Conservation (phyloP, 495 filamentous ascomycete species). For the Neurospora sublineolata region DNA sequence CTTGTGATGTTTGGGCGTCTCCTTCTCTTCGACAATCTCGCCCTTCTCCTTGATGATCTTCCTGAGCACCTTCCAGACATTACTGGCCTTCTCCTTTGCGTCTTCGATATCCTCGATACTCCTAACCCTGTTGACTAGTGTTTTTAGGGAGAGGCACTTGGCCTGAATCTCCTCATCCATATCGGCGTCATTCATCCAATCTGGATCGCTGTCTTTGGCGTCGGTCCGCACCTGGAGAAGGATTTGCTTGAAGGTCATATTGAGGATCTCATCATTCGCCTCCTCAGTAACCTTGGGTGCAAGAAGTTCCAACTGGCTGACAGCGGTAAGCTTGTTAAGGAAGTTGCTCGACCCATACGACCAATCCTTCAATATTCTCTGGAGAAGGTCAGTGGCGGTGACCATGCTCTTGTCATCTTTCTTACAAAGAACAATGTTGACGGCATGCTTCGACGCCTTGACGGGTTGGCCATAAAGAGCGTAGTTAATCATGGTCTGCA, state of each 20-base stretch:
- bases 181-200: constrained; percentile 58
- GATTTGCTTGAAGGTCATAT: constrained; percentile 65
- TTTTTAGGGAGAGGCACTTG: constrained; percentile 80
- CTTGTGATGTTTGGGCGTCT: constrained; percentile 64
- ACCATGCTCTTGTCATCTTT: constrained; percentile 70
- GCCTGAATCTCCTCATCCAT: constrained; percentile 72
- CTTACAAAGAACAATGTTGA: constrained; percentile 75
- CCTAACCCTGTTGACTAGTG: constrained; percentile 76
- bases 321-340: constrained; percentile 69
- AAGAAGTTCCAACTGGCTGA: constrained; percentile 74
- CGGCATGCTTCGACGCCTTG: constrained; percentile 81
- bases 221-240: constrained; percentile 56
- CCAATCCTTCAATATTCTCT: constrained; percentile 64
- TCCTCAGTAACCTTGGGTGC: constrained; percentile 63
- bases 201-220: constrained; percentile 36
- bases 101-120: constrained; percentile 48
- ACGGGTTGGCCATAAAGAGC: constrained; percentile 72
- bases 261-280: constrained; percentile 61
- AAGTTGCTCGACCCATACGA: constrained; percentile 63
- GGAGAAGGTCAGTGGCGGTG: constrained; percentile 70
- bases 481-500: constrained; percentile 66
- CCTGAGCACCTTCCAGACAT: constrained; percentile 68
- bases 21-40: constrained; percentile 60
- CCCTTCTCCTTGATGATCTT: constrained; percentile 62
- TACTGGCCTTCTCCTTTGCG: constrained; percentile 51